phyloP scores from a whole-genome alignment of 257 asterid genomes.

The Dorcoceras hygrometricum region DNA sequence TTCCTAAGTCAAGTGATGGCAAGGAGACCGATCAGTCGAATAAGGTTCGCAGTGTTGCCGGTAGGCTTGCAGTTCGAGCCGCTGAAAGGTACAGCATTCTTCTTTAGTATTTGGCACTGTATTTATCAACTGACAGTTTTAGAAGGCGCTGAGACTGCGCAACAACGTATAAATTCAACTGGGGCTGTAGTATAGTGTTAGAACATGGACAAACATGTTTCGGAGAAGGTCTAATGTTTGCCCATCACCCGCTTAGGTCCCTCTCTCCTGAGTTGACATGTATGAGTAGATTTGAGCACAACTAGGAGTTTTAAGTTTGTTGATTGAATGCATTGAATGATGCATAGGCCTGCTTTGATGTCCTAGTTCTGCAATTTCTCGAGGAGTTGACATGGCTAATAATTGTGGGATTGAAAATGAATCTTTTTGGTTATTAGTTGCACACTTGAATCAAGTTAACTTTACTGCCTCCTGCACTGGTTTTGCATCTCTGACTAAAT shows the following conservation, averaged over 20 bases:
- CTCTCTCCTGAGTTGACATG: background rate
- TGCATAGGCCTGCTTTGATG: background rate
- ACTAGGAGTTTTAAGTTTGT: background rate
- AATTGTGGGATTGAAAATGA: background rate
- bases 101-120: background rate
- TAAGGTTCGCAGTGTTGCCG: conserved; percentile 88
- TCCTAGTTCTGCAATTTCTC: background rate
- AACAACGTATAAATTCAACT: background rate
- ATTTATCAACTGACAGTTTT: background rate
- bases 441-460: background rate
- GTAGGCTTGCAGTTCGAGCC: conserved; percentile 84
- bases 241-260: background rate
- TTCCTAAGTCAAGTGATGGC: conserved; percentile 73
- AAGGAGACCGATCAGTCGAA: conserved; percentile 83
- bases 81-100: conserved; percentile 59
- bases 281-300: background rate
- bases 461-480: background rate
- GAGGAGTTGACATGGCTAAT: background rate
- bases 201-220: background rate
- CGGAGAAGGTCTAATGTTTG: background rate
- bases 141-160: background rate
- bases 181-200: background rate
- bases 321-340: background rate
- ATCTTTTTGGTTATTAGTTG: too few species aligned
- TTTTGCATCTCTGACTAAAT: background rate